Base-by-base conservation (phyloP, 495 filamentous ascomycete genomes). In the Penicillium waksmanii region DNA sequence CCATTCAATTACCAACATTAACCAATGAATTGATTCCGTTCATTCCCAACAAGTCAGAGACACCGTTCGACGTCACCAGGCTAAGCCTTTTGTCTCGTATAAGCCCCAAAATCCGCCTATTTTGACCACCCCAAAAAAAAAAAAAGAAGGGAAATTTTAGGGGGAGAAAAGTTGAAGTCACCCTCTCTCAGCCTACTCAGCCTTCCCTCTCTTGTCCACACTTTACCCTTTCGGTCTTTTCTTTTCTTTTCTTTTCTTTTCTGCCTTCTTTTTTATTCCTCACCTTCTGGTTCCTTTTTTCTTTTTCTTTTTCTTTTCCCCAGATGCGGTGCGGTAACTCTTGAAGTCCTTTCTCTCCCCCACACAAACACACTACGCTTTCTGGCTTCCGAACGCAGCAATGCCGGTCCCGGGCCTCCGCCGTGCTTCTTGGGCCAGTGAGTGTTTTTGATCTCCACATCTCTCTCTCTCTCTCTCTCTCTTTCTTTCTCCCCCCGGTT, bases 321-420 rank as follows among this genome's bases (percentile, higher is more conserved):
- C 53, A 35, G 53, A 49, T 54, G 40, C 48, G 33, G 43, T 13
- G 15, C 23, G n/a, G 27, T 31, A 31, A 31, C 27, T 31, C 36
- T 35, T 43, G 6, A n/a, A 44, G 36, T 38, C 15, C 11, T n/a
- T n/a, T 38, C 23, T 23, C 23, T 13, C 25, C 18, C 34, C 31
- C 12, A 15, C 33, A 51, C 51, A 21, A 58, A 57, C 58, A 53
- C 21, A 18, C 57, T 66, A 53, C 56, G 53, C 47, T 56, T 63
- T 46, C 57, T 53, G 56, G 46, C 51, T 51, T 63, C 68, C 66
- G 66, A 61, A 66, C 57, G 58, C 64, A 67, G 55, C 42, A 57
- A 72, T 72, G 69, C 69, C 69, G 53, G 68, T 71, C 51, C 68
- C 66, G 62, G 60, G 64, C 51, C 69, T 71, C 63, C 68, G 69